Percentiles rank a stretch among this genome's conserved stretches.
These are phyloP conservation scores for Lasiosphaeriaceae sp. DNA, from an alignment of 495 filamentous ascomycete genomes.

Conservation along the genomic window DNA sequence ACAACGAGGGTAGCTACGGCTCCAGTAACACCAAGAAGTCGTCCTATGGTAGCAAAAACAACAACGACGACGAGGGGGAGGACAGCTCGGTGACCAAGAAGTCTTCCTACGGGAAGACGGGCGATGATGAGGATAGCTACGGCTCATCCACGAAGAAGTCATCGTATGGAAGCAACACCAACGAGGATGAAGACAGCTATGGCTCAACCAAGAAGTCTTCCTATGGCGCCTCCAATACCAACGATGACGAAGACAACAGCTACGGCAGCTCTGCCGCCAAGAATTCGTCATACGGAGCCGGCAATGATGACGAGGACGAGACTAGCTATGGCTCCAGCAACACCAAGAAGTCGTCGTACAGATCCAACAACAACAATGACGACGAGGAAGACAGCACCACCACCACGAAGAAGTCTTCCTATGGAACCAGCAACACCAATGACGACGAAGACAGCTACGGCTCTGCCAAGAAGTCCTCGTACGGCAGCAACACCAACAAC, in stretches of 20 bases:
- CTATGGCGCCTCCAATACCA: background rate
- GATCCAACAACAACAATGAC: constrained; percentile 1
- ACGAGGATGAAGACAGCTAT: constrained; percentile 1
- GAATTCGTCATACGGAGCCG: constrained; percentile 14
- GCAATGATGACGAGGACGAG: background rate
- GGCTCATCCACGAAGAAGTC: constrained; percentile 1
- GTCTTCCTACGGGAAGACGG: constrained; percentile 1
- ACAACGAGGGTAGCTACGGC: constrained; percentile 9
- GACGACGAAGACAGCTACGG: constrained; percentile 13
- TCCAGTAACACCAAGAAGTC: constrained; percentile 17
- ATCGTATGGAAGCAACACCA: constrained; percentile 9
- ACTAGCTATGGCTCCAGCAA: background rate
- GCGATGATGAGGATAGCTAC: constrained; percentile 7
- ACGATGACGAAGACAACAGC: constrained; percentile 12
- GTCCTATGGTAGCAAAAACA: constrained; percentile 8
- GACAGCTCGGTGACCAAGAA: background rate
- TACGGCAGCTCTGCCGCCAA: constrained; percentile 18
- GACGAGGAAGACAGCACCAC: background rate
- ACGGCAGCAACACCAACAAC: background rate
- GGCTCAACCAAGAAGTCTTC: background rate
- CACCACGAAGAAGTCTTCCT: background rate
- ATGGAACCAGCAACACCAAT: background rate
- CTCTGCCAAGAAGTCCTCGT: background rate
- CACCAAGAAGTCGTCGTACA: constrained; percentile 3
- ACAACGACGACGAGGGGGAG: constrained; percentile 2